phyloP scores from a whole-genome alignment of 768 basidiomycete genomes.

The Pisolithus microcarpus region DNA sequence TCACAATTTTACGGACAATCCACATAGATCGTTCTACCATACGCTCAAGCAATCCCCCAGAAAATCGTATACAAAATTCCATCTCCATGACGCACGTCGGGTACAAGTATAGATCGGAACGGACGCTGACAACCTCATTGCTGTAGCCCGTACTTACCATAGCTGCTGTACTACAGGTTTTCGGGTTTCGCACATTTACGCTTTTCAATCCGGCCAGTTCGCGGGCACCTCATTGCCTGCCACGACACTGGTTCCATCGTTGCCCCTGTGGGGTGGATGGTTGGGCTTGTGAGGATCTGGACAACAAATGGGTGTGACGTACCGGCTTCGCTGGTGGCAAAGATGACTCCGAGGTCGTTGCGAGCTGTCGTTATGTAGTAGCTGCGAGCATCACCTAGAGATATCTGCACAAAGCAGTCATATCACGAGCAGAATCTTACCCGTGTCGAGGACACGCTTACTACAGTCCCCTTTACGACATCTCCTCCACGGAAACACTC shows the following conservation, averaged over 20 bases:
- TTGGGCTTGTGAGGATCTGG: constrained; percentile 1
- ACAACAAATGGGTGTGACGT: constrained; percentile 14
- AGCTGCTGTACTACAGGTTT: constrained; percentile 34
- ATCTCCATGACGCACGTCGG: too few relatives aligned
- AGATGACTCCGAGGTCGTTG: constrained; percentile 88
- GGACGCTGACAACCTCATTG: too few relatives aligned
- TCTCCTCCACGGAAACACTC: constrained; percentile 92
- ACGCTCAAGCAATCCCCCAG: too few relatives aligned
- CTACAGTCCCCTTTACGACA: constrained; percentile 80
- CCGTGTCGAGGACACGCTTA: constrained; percentile 31
- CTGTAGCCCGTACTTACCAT: neutral
- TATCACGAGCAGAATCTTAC: neutral
- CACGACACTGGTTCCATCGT: constrained; percentile 84
- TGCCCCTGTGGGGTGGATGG: constrained; percentile 39
- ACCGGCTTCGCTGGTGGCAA: constrained; percentile 85
- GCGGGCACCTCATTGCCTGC: constrained; percentile 87
- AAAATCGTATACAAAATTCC: too few relatives aligned
- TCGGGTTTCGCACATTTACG: constrained; percentile 87
- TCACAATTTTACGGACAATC: too few relatives aligned
- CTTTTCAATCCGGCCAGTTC: constrained; percentile 71
- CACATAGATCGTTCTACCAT: too few relatives aligned
- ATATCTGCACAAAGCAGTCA: constrained; percentile 51
- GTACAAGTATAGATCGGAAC: too few relatives aligned
- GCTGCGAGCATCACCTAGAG: constrained; percentile 83
- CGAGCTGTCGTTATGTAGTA: constrained; percentile 89